Percentiles rank a stretch among this genome's conserved stretches.
phyloP scores from a whole-genome alignment of 139 green algal genomes.

The Picochlorum sp. region DNA sequence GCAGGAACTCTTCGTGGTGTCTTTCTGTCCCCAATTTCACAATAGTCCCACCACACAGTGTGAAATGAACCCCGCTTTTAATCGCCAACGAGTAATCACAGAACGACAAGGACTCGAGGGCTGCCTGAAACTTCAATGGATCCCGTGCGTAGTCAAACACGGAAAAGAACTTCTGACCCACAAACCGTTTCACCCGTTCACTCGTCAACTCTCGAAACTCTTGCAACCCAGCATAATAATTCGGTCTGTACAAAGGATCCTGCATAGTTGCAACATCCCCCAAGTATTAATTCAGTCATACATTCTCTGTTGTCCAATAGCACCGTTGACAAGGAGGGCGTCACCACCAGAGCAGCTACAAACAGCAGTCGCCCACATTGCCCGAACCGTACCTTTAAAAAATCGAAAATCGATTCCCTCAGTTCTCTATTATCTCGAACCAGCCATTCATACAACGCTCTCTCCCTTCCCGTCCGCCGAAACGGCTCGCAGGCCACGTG shows the following conservation, averaged over 20 bases:
- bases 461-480: too few relatives aligned
- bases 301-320: not conserved
- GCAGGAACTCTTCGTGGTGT: conserved; percentile 56
- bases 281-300: not conserved
- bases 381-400: too few relatives aligned
- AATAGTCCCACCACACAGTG: conserved; percentile 51
- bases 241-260: conserved; percentile 59
- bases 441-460: conserved; percentile 30
- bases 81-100: conserved; percentile 79
- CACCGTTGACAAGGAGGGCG: not conserved
- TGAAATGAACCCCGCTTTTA: conserved; percentile 85
- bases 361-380: too few relatives aligned
- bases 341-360: conserved; percentile 8
- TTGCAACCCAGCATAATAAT: conserved; percentile 55
- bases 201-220: conserved; percentile 69
- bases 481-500: too few relatives aligned
- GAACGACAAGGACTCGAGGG: conserved; percentile 55
- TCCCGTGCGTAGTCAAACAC: conserved; percentile 45
- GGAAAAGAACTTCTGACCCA: conserved; percentile 52
- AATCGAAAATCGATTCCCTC: conserved; percentile 47
- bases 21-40: conserved; percentile 66
- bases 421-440: conserved; percentile 59
- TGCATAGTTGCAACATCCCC: too few relatives aligned
- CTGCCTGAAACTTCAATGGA: conserved; percentile 52
- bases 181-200: conserved; percentile 51